Conservation (phyloP, 2,329 filamentous ascomycete genomes). For the Diaporthe sp. region DNA sequence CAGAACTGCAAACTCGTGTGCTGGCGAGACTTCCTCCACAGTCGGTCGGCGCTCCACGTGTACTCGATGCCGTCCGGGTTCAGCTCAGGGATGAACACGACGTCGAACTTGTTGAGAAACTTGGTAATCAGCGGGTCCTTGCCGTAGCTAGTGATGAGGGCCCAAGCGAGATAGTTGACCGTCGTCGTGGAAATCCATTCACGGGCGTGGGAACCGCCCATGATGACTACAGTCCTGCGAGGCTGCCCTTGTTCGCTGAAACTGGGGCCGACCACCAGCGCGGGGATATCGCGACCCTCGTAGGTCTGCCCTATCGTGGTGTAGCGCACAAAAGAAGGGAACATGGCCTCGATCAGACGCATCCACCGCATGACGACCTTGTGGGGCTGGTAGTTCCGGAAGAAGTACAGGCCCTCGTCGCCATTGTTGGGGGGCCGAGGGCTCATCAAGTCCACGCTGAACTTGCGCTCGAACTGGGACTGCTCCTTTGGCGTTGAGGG, state of each 20-base stretch:
- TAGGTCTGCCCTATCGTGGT: constrained; percentile 86
- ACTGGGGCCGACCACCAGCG: constrained; percentile 77
- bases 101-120: constrained; percentile 86
- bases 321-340: constrained; percentile 81
- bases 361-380: constrained; percentile 86
- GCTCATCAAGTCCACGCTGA: constrained; percentile 48
- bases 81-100: constrained; percentile 87
- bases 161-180: constrained; percentile 91
- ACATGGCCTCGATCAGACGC: constrained; percentile 89
- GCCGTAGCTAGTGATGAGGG: constrained; percentile 85
- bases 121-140: constrained; percentile 79
- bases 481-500: constrained; percentile 42
- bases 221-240: constrained; percentile 84
- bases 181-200: constrained; percentile 98
- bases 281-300: constrained; percentile 88
- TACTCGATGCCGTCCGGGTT: constrained; percentile 97
- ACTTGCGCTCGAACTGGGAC: constrained; percentile 43
- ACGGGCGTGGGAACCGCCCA: constrained; percentile 89
- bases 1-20: constrained; percentile 86
- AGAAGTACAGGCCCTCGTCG: constrained; percentile 73
- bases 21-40: constrained; percentile 96
- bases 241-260: constrained; percentile 57
- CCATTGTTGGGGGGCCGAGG: constrained; percentile 42
- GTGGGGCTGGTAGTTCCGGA: constrained; percentile 90
- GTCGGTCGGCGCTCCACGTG: constrained; percentile 89